These are phyloP conservation scores for Kluyveromyces aestuarii DNA, from an alignment of 805 yeast species.

Conservation along the genomic window DNA sequence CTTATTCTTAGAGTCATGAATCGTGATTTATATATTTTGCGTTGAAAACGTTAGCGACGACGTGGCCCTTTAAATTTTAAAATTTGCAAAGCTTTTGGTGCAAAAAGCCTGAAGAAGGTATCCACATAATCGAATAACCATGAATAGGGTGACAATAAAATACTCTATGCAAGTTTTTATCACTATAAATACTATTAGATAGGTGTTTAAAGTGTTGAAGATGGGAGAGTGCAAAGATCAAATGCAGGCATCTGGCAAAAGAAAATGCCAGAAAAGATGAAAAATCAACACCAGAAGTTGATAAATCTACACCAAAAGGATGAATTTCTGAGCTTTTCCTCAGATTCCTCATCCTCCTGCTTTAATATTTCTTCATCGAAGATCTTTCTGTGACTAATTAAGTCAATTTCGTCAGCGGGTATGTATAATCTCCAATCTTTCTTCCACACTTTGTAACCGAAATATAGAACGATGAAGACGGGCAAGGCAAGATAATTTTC, in stretches of 20 bases:
- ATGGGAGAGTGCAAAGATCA: not conserved
- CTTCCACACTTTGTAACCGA: constrained; percentile 39
- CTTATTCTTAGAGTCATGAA: too few species aligned
- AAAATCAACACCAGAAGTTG: constrained; percentile 26
- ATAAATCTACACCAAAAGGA: constrained; percentile 19
- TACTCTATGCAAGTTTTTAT: too few species aligned
- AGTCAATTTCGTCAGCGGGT: constrained; percentile 25
- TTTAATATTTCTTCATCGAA: constrained; percentile 26
- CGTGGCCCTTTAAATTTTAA: too few species aligned
- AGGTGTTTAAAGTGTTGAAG: not conserved
- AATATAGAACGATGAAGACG: constrained; percentile 34
- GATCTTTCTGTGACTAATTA: constrained; percentile 23
- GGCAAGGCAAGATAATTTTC: constrained; percentile 39
- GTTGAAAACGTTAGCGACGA: too few species aligned
- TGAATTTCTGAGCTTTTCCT: constrained; percentile 22
- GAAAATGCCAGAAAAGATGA: not conserved
- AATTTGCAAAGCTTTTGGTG: too few species aligned
- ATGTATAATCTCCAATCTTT: constrained; percentile 34
- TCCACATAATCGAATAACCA: too few species aligned
- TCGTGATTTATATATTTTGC: too few species aligned
- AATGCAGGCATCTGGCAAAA: not conserved
- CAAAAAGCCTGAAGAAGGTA: too few species aligned
- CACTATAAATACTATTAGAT: not conserved
- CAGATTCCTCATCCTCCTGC: constrained; percentile 27
- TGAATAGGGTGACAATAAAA: too few species aligned